A percentile compares a stretch with the other conserved stretches of the same genome.
These are phyloP conservation scores for Auriculariales sp. DNA, from an alignment of 768 basidiomycete species.

Conservation along the genomic window DNA sequence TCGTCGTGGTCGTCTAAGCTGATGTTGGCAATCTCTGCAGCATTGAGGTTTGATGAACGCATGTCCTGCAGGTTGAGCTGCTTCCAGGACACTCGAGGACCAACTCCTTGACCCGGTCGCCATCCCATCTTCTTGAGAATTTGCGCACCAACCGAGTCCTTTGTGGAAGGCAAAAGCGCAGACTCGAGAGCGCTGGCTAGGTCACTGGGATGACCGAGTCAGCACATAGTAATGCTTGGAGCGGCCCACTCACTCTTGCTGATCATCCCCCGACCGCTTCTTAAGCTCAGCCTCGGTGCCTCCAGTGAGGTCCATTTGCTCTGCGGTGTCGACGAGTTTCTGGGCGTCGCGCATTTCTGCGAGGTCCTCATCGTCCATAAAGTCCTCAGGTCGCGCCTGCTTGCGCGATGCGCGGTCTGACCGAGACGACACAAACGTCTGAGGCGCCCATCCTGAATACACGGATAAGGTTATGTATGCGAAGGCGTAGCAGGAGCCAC, in stretches of 20 bases:
- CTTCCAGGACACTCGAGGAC: slow-evolving; percentile 68
- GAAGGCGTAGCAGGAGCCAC: slow-evolving; percentile 5
- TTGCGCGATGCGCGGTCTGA: slow-evolving; percentile 53
- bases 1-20: slow-evolving; percentile 57
- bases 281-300: slow-evolving; percentile 34
- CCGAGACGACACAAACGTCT: slow-evolving; percentile 85
- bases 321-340: slow-evolving; percentile 63
- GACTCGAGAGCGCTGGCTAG: slow-evolving; percentile 47
- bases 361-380: slow-evolving; percentile 98
- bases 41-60: slow-evolving; percentile 24
- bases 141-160: slow-evolving; percentile 69
- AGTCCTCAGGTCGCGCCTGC: slow-evolving; percentile 67
- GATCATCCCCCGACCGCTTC: slow-evolving; percentile 20
- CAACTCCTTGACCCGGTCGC: slow-evolving; percentile 85
- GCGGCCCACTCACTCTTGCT: slow-evolving; percentile 29
- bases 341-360: slow-evolving; percentile 64
- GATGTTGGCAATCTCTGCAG: slow-evolving; percentile 16
- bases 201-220: slow-evolving; percentile 26
- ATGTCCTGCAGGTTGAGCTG: slow-evolving; percentile 62
- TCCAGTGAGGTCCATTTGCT: slow-evolving; percentile 58
- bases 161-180: slow-evolving; percentile 56
- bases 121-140: slow-evolving; percentile 94
- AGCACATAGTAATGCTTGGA: background rate
- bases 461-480: background rate
- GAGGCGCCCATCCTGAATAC: slow-evolving; percentile 84